phyloP scores from a whole-genome alignment of 2,329 filamentous ascomycete genomes.

The Tricladium varicosporioides region DNA sequence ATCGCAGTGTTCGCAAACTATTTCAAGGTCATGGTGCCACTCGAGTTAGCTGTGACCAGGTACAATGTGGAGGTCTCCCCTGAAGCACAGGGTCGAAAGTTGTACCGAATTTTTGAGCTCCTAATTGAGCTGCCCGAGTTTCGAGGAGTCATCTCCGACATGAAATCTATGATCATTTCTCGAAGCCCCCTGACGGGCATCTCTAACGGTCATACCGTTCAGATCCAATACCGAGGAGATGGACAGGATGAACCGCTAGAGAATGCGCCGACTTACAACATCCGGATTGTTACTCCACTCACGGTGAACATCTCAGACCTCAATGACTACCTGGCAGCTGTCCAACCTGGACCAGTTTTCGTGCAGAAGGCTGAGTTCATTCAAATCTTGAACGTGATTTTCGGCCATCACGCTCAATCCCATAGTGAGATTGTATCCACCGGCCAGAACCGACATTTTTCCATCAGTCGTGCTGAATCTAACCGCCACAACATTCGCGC shows the following conservation, averaged over 20 bases:
- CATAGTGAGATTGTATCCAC: slow-evolving; percentile 40
- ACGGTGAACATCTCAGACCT: slow-evolving; percentile 21
- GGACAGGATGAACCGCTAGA: slow-evolving; percentile 26
- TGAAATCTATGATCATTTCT: slow-evolving; percentile 30
- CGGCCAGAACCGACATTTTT: slow-evolving; percentile 54
- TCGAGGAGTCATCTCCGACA: slow-evolving; percentile 27
- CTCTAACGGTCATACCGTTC: slow-evolving; percentile 10
- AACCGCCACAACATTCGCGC: slow-evolving; percentile 29
- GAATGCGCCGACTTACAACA: slow-evolving; percentile 20
- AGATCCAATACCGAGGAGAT: slow-evolving; percentile 27
- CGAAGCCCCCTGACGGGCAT: slow-evolving; percentile 16
- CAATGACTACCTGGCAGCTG: slow-evolving; percentile 20
- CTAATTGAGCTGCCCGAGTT: slow-evolving; percentile 32
- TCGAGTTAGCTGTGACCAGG: slow-evolving; percentile 24
- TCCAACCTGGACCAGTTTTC: slow-evolving; percentile 12
- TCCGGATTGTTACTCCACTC: slow-evolving; percentile 21
- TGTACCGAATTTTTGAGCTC: slow-evolving; percentile 30
- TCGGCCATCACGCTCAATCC: slow-evolving; percentile 46
- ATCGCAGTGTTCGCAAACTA: slow-evolving; percentile 34
- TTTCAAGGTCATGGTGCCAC: slow-evolving; percentile 25
- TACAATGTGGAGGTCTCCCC: slow-evolving; percentile 31
- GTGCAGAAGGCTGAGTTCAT: slow-evolving; percentile 47
- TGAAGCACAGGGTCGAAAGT: slow-evolving; percentile 27
- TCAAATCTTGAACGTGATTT: slow-evolving; percentile 57
- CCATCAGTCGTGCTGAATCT: slow-evolving; percentile 32